Evolutionary conservation across 441 rosid genomes (phyloP).

Genomic region (Sinapis alba): DNA sequence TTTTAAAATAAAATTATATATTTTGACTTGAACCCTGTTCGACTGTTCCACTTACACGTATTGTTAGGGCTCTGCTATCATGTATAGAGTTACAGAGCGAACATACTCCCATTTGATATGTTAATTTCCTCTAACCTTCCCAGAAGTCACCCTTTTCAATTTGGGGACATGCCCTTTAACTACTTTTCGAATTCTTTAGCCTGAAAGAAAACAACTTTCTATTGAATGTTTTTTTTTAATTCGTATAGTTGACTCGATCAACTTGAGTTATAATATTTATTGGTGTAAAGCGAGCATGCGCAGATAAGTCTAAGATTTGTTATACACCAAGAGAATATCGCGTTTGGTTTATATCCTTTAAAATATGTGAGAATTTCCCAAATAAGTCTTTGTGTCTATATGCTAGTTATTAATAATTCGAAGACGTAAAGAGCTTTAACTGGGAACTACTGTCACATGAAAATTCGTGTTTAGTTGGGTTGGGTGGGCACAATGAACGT

Average conservation of each 20-base stretch:
- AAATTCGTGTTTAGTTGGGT: not conserved
- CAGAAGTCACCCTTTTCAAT: not conserved
- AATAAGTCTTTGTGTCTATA: not conserved
- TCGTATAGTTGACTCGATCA: slow-evolving; percentile 1
- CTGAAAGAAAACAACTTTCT: not conserved
- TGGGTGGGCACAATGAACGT: not conserved
- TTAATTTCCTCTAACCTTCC: not conserved
- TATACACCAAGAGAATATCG: not conserved
- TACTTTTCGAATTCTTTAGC: not conserved
- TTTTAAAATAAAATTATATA: too few relatives aligned
- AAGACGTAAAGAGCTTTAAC: not conserved
- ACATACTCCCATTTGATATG: not conserved
- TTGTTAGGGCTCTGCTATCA: too few relatives aligned
- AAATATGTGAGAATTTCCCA: not conserved
- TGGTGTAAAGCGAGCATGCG: not conserved
- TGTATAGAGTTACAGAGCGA: not conserved
- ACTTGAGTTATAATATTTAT: not conserved
- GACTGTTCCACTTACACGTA: too few relatives aligned
- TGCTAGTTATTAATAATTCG: not conserved
- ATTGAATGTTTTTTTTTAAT: not conserved
- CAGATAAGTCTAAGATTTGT: not conserved
- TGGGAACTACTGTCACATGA: not conserved
- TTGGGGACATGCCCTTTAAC: not conserved
- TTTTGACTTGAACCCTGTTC: too few relatives aligned
- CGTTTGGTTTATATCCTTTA: not conserved